phyloP scores from a whole-genome alignment of 768 basidiomycete genomes.

The Mycena venus region DNA sequence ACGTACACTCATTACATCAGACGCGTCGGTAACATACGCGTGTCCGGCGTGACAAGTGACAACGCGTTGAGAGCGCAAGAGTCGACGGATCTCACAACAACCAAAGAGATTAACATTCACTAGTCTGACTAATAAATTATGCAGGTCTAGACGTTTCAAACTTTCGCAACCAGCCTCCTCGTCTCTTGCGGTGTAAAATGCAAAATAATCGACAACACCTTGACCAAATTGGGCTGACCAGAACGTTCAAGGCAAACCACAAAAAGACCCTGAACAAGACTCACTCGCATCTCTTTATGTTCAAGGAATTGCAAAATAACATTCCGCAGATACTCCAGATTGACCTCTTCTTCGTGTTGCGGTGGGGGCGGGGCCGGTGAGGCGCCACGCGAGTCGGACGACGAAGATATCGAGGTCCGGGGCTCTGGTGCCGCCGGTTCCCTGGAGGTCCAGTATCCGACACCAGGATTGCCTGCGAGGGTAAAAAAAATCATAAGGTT shows the following conservation, averaged over 20 bases:
- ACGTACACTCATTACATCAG: too few species aligned
- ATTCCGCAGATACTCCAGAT: conserved; percentile 95
- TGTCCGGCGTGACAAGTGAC: neutral
- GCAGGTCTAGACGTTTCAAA: conserved; percentile 51
- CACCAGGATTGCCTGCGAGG: conserved; percentile 79
- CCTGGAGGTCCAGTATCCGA: conserved; percentile 88
- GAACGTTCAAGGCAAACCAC: neutral
- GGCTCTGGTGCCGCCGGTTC: conserved; percentile 57
- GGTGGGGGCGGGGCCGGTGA: conserved; percentile 53
- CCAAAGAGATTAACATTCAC: neutral
- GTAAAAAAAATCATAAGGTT: neutral
- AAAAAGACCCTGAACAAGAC: conserved; percentile 39
- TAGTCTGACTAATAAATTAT: neutral
- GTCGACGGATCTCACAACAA: too few species aligned
- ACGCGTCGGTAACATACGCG: neutral
- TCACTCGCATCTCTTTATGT: conserved; percentile 97
- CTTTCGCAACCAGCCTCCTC: conserved; percentile 88
- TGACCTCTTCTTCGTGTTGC: conserved; percentile 90
- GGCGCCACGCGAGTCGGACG: conserved; percentile 47
- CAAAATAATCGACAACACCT: conserved; percentile 92
- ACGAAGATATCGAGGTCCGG: conserved; percentile 52
- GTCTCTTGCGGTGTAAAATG: conserved; percentile 97
- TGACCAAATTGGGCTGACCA: conserved; percentile 85
- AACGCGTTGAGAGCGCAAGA: too few species aligned
- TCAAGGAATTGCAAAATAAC: conserved; percentile 98